Evolutionary conservation across 2,329 filamentous ascomycete genomes (phyloP).

Genomic region (Coniochaeta ligniaria): DNA sequence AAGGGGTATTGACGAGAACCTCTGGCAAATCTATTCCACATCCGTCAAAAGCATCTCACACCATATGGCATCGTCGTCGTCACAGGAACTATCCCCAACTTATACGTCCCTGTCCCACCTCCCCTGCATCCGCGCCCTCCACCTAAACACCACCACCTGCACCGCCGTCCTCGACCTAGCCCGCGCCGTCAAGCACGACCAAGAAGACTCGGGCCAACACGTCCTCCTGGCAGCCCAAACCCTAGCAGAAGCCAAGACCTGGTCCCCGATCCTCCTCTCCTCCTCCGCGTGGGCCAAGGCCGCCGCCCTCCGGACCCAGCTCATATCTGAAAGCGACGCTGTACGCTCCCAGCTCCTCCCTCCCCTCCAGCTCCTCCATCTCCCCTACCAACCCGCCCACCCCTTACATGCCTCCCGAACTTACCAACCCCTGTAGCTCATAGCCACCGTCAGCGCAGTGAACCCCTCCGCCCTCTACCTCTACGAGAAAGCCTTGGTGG

Average conservation of each 20-base stretch:
- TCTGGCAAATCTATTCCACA: not conserved
- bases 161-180: not conserved
- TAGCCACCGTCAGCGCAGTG: not conserved
- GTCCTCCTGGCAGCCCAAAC: not conserved
- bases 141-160: not conserved
- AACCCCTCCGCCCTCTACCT: slow-evolving; percentile 2
- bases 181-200: not conserved
- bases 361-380: not conserved
- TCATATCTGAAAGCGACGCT: not conserved
- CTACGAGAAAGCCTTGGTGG: slow-evolving; percentile 4
- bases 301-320: not conserved
- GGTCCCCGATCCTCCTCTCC: not conserved
- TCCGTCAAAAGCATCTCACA: not conserved
- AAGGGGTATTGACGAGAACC: not conserved
- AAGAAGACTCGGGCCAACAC: not conserved
- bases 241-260: not conserved
- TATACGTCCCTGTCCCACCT: not conserved
- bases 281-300: not conserved
- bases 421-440: not conserved
- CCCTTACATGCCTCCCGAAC: too few species aligned
- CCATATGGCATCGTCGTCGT: not conserved
- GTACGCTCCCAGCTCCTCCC: not conserved
- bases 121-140: not conserved
- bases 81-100: not conserved
- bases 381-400: not conserved